Evolutionary conservation across 2,329 filamentous ascomycete genomes (phyloP), one percentile per base, ranked within the genome.

Genomic region (Ceratocystis destructans): DNA sequence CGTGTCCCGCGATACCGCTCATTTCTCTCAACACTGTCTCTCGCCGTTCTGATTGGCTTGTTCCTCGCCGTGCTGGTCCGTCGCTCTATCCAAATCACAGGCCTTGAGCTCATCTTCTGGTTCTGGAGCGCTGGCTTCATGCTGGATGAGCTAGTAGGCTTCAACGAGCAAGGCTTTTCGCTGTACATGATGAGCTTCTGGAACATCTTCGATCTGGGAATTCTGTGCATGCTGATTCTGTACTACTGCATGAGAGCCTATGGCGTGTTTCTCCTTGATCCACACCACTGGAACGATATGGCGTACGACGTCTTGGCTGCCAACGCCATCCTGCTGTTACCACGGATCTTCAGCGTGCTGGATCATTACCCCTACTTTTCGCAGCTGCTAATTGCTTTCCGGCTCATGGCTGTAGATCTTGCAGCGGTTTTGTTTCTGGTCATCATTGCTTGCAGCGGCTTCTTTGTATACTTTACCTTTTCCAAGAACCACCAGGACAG

Each of bases 161-260:
- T 96, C 79, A 96, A 92, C 70, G 93, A 97, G 75, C 91, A 96
- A 76, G 93, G 93, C 2, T 96, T 96, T 74, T 92, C 91, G 46
- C 83, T 97, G 37, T 97, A 96, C 76, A 90, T 96, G 72, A 93
- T 96, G 86, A 96, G 90, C 74, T 94, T 96, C 74, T 96, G 93
- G 93, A 96, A 96, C 74, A 85, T 92, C 46, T 96, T 96, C 74
- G 93, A 96, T 73, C 79, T 96, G 46, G 92, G 92, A 7, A 96
- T 96, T 64, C 77, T 96, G 64, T 77, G 96, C 28, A 79, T 96
- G 68, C 84, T 96, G 71, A 85, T 95, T 71, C 83, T 89, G 66
- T 96, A 96, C 78, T 96, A 96, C 74, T 89, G 88, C 71, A 85
- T 96, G 78, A 86, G 93, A 66, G 81, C 94, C 15, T 96, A 95